Evolutionary conservation across 331 rosid genomes (phyloP).

Genomic region (Quercus tomentella): DNA sequence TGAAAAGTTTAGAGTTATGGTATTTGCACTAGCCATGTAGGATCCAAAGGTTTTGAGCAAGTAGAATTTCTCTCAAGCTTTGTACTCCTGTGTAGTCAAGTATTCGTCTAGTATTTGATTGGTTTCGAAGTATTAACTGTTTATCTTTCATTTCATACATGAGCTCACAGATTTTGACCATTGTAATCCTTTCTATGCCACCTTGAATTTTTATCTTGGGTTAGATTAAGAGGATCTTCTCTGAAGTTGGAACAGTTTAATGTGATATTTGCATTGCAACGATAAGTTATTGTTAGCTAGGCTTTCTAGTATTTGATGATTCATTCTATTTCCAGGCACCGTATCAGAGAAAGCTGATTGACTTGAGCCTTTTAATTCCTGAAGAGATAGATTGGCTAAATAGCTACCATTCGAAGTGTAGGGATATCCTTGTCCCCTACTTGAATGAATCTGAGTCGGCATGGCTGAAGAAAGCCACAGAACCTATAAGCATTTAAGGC

Average conservation of each 20-base stretch:
- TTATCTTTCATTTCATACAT: not conserved
- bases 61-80: too few species aligned
- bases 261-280: not conserved
- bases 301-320: slow-evolving; percentile 13
- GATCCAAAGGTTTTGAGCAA: not conserved
- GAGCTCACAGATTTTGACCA: not conserved
- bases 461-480: slow-evolving; percentile 91
- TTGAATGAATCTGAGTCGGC: slow-evolving; percentile 68
- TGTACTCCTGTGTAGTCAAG: too few species aligned
- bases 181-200: not conserved
- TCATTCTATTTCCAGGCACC: slow-evolving; percentile 63
- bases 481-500: slow-evolving; percentile 50
- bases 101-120: too few species aligned
- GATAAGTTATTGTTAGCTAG: not conserved
- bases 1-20: not conserved
- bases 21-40: not conserved
- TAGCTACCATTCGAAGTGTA: slow-evolving; percentile 77
- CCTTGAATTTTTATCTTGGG: not conserved
- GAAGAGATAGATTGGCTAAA: slow-evolving; percentile 87
- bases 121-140: not conserved
- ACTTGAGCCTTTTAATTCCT: slow-evolving; percentile 49
- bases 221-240: not conserved
- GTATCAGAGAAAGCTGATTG: slow-evolving; percentile 78
- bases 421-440: slow-evolving; percentile 62
- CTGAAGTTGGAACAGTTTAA: not conserved